Evolutionary conservation across 2,329 filamentous ascomycete genomes (phyloP), one percentile per base, ranked within the genome.

Genomic region (Colletotrichum cereale): DNA sequence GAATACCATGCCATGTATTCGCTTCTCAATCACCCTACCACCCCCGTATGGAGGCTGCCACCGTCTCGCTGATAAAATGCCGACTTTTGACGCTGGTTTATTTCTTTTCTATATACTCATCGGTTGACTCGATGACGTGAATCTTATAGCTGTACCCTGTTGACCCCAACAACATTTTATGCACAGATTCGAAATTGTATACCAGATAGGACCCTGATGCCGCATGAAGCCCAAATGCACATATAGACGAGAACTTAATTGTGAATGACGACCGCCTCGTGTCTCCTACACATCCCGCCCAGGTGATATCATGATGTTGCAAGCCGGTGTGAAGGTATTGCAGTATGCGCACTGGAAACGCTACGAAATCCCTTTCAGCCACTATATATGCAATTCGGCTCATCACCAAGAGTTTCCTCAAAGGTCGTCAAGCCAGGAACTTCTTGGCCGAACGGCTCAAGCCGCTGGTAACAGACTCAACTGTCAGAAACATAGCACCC

Each of bases 131-230:
- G 55, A 66, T 24, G 18, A 44, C 31, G n/a, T 10, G n/a, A 50
- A 38, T 14, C 26, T 24, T 31, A 21, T 26, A 62, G 38, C 36
- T 14, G 47, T 53, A 66, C 26, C 60, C 50, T 66, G 24, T 24
- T 40, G n/a, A 24, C 36, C 38, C 29, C 62, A 55, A 60, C 44
- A 29, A 53, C 55, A 44, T 47, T 6, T 29, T 44, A 65, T 58
- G 53, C 61, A 26, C 61, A 60, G 42, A 66, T 42, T 29, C 34
- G 53, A 55, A 44, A 29, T 44, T 24, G 16, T 36, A 52, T 58
- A 55, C 38, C 12, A 40, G 36, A 34, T 29, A 55, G 34, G 36
- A 21, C 31, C 24, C 21, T 11, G 26, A 53, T 44, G 21, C 18
- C 48, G 24, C 47, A 52, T 10, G 29, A n/a, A 62, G n/a, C 44